Conservation (phyloP, 2,329 filamentous ascomycete genomes). For the Macrophomina pseudophaseolina region DNA sequence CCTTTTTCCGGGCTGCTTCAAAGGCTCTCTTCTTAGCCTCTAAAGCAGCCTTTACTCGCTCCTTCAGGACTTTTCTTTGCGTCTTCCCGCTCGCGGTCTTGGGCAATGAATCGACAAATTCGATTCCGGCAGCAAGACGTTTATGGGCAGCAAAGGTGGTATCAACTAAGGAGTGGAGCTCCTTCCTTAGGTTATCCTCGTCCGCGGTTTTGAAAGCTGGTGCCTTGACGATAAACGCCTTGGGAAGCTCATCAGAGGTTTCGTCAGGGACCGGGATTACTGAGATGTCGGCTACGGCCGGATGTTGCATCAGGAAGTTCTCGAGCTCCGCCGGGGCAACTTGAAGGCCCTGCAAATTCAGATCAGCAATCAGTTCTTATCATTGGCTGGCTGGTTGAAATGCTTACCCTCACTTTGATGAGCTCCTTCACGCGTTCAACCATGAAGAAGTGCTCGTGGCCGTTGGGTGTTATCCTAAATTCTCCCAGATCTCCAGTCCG, state of each 20-base stretch:
- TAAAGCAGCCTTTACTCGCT: neutral
- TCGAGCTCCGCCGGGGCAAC: conserved; percentile 67
- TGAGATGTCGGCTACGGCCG: conserved; percentile 65
- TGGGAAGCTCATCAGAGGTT: conserved; percentile 52
- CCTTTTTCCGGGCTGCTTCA: neutral
- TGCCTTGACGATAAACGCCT: conserved; percentile 69
- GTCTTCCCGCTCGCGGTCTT: conserved; percentile 1
- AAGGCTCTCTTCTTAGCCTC: neutral
- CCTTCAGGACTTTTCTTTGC: conserved; percentile 2
- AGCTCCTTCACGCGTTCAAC: conserved; percentile 76
- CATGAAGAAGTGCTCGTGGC: conserved; percentile 65
- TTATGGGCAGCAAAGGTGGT: conserved; percentile 8
- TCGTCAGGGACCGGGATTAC: conserved; percentile 67
- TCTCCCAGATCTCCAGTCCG: conserved; percentile 71
- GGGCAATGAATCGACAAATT: neutral
- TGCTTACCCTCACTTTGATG: conserved; percentile 59
- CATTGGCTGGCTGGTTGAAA: neutral
- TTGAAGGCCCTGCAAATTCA: conserved; percentile 55
- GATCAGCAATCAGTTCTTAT: neutral
- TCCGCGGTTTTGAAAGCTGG: conserved; percentile 53
- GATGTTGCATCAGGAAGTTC: conserved; percentile 61
- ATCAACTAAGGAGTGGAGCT: neutral
- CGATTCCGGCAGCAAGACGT: conserved; percentile 11
- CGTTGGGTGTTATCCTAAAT: conserved; percentile 44
- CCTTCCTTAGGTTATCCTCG: conserved; percentile 52